Conservation (phyloP, 2,329 filamentous ascomycete species). For the Microthyrium microscopicum region DNA sequence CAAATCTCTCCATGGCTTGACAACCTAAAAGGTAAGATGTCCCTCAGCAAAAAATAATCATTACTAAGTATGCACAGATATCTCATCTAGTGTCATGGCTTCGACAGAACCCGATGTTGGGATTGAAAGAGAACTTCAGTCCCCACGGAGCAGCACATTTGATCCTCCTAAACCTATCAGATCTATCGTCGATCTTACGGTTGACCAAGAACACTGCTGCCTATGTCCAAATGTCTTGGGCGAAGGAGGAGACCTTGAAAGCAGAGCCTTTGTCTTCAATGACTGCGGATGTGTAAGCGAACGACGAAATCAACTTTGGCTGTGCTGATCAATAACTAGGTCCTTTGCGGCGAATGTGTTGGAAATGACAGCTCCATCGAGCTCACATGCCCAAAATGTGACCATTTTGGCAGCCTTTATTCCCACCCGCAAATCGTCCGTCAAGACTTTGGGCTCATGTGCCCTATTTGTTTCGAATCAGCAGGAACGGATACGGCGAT, state of each 20-base stretch:
- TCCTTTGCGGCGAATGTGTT: slow-evolving; percentile 6
- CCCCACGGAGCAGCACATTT: slow-evolving; percentile 1
- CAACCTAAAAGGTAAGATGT: slow-evolving; percentile 2
- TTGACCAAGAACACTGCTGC: slow-evolving; percentile 4
- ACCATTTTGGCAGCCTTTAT: slow-evolving; percentile 1
- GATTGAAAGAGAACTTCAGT: not conserved
- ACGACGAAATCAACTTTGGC: slow-evolving; percentile 3
- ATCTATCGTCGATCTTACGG: slow-evolving; percentile 2
- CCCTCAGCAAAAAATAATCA: slow-evolving; percentile 1
- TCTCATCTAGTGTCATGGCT: no score
- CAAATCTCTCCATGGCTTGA: slow-evolving; percentile 3
- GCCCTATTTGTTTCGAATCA: slow-evolving; percentile 6
- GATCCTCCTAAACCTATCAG: slow-evolving; percentile 2
- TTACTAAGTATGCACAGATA: slow-evolving; percentile 1
- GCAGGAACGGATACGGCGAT: slow-evolving; percentile 5
- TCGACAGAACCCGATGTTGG: slow-evolving; percentile 1
- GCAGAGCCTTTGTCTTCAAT: slow-evolving; percentile 2
- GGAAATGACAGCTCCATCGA: slow-evolving; percentile 1
- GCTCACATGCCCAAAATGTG: slow-evolving; percentile 4
- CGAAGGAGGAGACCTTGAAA: slow-evolving; percentile 2
- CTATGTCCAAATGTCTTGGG: slow-evolving; percentile 4
- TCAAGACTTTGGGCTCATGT: slow-evolving; percentile 4
- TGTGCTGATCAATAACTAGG: slow-evolving; percentile 6
- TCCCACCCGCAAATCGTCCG: slow-evolving; percentile 3
- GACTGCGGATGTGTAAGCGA: slow-evolving; percentile 3